Base-by-base conservation (phyloP, 352 stramenopile genomes). In the Elongisporangium undulatum region DNA sequence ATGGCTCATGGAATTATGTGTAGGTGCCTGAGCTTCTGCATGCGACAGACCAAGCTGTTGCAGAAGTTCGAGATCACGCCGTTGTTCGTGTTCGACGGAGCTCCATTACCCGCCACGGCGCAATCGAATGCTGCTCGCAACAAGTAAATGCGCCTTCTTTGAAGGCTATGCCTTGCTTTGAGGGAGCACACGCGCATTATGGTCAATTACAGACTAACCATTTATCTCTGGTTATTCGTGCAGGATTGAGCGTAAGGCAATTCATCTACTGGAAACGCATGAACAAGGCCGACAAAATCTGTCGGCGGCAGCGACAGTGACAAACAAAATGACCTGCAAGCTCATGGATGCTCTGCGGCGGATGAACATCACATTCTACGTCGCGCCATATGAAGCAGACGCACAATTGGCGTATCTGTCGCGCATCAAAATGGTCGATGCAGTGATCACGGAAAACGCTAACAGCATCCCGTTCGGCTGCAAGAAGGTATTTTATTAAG, bases 301-400 rank as follows among this genome's bases (percentile, higher is more conserved):
- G 20, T 58, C 58, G 22, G 69, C 67, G 1, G 89, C 78, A n/a
- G 50, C 93, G 3, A 75, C 71, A 0, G 82, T 95, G n/a, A 80
- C 83, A 22, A 90, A 87, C 52, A 74, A 81, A 9, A 93, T 93
- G 85, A 74, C 84, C 50, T 79, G 74, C 63, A 75, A 71, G 61
- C 69, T 95, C 29, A 81, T 91, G 24, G 68, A 51, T 0, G 67
- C 85, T 17, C 61, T 95, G 52, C 67, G 70, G 22, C 68, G 72
- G 6, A 83, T 91, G 74, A 56, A 76, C 34, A 79, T 99, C 22
- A 54, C 87, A 3, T 99, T 96, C 69, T 75, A 99, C 21, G 95
- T 99, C 1, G 96, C 97, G 16, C 97, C 97, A 9, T 99, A 98
- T 62, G 96, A 99, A 68, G 96, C 96, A 6, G 96, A 99, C 68